Conservation (phyloP, 2,329 filamentous ascomycete genomes). For the Xylariaceae sp. region DNA sequence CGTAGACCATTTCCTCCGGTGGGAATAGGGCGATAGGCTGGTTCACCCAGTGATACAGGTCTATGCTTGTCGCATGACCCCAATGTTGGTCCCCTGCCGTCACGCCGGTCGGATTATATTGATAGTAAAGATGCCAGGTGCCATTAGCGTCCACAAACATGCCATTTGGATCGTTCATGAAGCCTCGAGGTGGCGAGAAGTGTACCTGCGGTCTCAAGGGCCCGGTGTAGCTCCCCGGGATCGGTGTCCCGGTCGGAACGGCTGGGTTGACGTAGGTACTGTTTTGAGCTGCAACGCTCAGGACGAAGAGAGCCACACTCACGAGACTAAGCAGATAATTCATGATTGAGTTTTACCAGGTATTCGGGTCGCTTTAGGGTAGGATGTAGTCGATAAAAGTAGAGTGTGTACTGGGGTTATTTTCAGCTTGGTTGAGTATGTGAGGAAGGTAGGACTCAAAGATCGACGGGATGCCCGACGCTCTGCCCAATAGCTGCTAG, state of each 20-base stretch:
- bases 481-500: no score
- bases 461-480: no score
- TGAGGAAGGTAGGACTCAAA: no score
- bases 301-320: slow-evolving; percentile 3
- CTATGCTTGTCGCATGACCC: slow-evolving; percentile 69
- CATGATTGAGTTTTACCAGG: slow-evolving; percentile 5
- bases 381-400: no score
- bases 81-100: slow-evolving; percentile 57
- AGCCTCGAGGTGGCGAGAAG: slow-evolving; percentile 59
- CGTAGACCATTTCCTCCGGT: slow-evolving; percentile 50
- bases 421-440: no score
- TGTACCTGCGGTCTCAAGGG: slow-evolving; percentile 59
- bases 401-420: no score
- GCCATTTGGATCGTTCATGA: slow-evolving; percentile 71
- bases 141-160: slow-evolving; percentile 64
- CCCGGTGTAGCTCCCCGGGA: slow-evolving; percentile 40
- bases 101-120: slow-evolving; percentile 47
- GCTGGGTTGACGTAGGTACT: slow-evolving; percentile 39
- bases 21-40: slow-evolving; percentile 67
- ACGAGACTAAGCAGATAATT: neutral
- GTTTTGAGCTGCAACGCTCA: slow-evolving; percentile 8
- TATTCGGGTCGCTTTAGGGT: no score
- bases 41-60: slow-evolving; percentile 70
- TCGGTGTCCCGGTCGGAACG: slow-evolving; percentile 38
- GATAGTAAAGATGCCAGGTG: slow-evolving; percentile 70